A percentile compares a stretch with the other conserved stretches of the same genome.
Evolutionary conservation across 495 filamentous ascomycete genomes (phyloP).

Genomic region (Jackrogersella multiformis): DNA sequence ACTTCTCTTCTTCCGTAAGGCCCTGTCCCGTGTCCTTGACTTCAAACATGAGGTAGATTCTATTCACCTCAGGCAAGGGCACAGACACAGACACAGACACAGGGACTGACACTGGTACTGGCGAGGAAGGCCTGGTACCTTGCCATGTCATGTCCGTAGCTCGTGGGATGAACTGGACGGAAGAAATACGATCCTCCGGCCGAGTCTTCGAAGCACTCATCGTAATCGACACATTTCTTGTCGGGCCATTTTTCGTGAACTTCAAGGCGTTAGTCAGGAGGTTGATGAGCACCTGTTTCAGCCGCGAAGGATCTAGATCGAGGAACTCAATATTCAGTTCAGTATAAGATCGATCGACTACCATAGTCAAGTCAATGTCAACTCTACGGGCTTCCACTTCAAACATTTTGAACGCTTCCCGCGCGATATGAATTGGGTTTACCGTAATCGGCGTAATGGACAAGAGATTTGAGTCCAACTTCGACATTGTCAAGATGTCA

Average conservation of each 20-base stretch:
- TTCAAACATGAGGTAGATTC: conserved; percentile 74
- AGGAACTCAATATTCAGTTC: conserved; percentile 76
- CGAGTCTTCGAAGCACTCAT: conserved; percentile 70
- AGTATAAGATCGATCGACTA: conserved; percentile 69
- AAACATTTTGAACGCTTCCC: conserved; percentile 80
- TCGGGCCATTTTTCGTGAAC: conserved; percentile 68
- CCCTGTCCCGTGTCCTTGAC: conserved; percentile 84
- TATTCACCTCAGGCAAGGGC: conserved; percentile 65
- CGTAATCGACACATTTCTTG: conserved; percentile 72
- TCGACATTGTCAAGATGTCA: conserved; percentile 84
- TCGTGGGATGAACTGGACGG: conserved; percentile 65
- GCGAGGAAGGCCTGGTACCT: conserved; percentile 63
- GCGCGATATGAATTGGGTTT: conserved; percentile 73
- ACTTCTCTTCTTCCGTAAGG: conserved; percentile 75
- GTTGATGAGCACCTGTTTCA: conserved; percentile 83
- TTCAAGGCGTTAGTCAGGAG: conserved; percentile 83
- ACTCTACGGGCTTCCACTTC: conserved; percentile 76
- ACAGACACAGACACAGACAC: no score
- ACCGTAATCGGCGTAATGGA: conserved; percentile 77
- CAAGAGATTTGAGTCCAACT: conserved; percentile 83
- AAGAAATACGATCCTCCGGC: conserved; percentile 54
- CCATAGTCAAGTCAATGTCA: conserved; percentile 73
- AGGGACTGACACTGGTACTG: no score
- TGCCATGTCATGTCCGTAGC: conserved; percentile 58
- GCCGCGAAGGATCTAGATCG: conserved; percentile 76